Conservation (phyloP, 73 alveolate genomes). For the Breviolum minutum region DNA sequence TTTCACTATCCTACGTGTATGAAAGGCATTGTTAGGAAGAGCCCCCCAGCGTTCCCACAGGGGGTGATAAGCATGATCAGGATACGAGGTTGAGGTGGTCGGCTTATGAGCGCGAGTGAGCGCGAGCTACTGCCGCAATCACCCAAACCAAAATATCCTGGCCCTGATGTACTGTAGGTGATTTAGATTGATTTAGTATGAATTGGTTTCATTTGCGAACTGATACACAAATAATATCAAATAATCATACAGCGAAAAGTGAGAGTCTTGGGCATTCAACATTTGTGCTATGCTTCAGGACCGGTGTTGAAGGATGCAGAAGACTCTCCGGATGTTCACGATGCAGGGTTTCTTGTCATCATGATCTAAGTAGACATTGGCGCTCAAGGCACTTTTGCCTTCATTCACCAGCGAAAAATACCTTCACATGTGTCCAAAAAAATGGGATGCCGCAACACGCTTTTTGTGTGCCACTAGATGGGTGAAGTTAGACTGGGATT, state of each 20-base stretch:
- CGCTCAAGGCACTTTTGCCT: neutral
- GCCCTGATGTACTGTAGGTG: neutral
- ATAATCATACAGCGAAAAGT: no score
- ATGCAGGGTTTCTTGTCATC: constrained; percentile 55
- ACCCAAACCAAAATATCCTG: no score
- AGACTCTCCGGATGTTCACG: constrained; percentile 92
- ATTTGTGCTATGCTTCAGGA: neutral
- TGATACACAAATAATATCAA: no score
- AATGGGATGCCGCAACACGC: no score
- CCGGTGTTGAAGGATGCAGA: constrained; percentile 85
- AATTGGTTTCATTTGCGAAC: no score
- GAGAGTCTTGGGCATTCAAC: neutral
- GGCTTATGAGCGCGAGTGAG: neutral
- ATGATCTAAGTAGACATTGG: neutral
- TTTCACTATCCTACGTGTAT: neutral
- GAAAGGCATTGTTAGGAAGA: neutral
- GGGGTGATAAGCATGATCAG: neutral
- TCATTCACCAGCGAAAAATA: no score
- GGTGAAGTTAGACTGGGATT: neutral
- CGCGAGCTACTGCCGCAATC: neutral
- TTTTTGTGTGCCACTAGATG: neutral
- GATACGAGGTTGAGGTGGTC: neutral
- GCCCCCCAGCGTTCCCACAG: neutral
- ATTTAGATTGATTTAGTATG: no score
- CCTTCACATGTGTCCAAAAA: neutral